Evolutionary conservation across 2,329 filamentous ascomycete species (phyloP).

Genomic region (Fusarium caatingaense): DNA sequence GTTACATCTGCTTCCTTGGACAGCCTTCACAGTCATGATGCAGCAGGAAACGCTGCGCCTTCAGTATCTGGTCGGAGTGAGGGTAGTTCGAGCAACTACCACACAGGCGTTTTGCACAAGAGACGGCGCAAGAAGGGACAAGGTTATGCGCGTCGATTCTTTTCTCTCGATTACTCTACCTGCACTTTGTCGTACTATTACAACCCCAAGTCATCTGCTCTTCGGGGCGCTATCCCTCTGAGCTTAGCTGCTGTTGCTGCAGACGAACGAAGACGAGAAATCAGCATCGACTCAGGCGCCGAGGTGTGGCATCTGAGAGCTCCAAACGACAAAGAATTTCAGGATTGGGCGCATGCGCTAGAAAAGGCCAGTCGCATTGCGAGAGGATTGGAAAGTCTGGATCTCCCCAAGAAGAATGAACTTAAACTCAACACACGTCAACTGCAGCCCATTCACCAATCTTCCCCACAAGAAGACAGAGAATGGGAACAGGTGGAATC

Average conservation of each 20-base stretch:
- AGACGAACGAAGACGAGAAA: constrained; percentile 88
- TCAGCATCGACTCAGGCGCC: constrained; percentile 95
- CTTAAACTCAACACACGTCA: constrained; percentile 47
- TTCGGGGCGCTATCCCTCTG: constrained; percentile 91
- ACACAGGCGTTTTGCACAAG: constrained; percentile 89
- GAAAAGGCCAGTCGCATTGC: constrained; percentile 81
- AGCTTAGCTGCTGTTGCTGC: constrained; percentile 91
- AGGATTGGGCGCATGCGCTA: constrained; percentile 85
- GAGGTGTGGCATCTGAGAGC: constrained; percentile 97
- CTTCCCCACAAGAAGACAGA: constrained; percentile 70
- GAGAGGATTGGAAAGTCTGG: constrained; percentile 60
- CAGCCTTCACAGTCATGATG: constrained; percentile 66
- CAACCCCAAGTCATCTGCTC: constrained; percentile 89
- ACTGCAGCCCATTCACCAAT: constrained; percentile 46
- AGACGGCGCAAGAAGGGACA: constrained; percentile 92
- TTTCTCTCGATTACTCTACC: constrained; percentile 93
- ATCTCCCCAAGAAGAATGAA: constrained; percentile 43
- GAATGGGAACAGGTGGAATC: constrained; percentile 91
- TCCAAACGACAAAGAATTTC: constrained; percentile 84
- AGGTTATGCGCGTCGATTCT: constrained; percentile 92
- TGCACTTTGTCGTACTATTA: constrained; percentile 97
- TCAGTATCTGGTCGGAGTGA: constrained; percentile 67
- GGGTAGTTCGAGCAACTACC: constrained; percentile 66
- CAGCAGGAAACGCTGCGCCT: constrained; percentile 56
- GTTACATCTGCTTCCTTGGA: constrained; percentile 67